Conservation (phyloP, 2,329 filamentous ascomycete species). For the Dissoconium aciculare region DNA sequence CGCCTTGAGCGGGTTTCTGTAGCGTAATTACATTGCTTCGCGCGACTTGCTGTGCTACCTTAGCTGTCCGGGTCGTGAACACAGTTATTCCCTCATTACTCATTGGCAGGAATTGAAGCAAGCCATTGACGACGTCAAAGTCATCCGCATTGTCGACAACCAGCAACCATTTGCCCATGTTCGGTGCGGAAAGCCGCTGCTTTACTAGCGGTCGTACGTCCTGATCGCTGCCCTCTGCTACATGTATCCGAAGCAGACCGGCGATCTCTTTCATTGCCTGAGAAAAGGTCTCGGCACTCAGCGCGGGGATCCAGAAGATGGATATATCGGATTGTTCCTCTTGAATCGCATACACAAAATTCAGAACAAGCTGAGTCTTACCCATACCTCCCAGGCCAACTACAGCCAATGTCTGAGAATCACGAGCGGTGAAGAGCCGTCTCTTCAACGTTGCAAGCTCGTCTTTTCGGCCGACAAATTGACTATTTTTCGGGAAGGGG, state of each 20-base stretch:
- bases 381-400: too few species aligned
- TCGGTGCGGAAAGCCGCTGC: slow-evolving; percentile 7
- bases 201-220: slow-evolving; percentile 11
- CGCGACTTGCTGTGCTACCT: background rate
- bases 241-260: slow-evolving; percentile 19
- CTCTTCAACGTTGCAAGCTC: too few species aligned
- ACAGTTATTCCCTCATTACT: background rate
- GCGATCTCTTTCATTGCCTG: slow-evolving; percentile 26
- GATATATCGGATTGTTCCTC: too few species aligned
- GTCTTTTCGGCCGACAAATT: too few species aligned
- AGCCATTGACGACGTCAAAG: background rate
- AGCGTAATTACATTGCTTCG: background rate
- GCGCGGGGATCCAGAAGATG: slow-evolving; percentile 34
- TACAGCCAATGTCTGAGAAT: too few species aligned
- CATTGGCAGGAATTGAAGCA: background rate
- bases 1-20: background rate
- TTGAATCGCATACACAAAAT: too few species aligned
- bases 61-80: background rate
- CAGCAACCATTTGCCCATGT: slow-evolving; percentile 25
- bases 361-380: too few species aligned
- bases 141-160: slow-evolving; percentile 32
- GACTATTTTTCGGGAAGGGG: too few species aligned
- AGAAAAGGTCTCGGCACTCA: slow-evolving; percentile 26
- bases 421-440: too few species aligned
- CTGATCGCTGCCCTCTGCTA: background rate